phyloP scores from a whole-genome alignment of 352 stramenopile species.

The Pythium guiyangense region DNA sequence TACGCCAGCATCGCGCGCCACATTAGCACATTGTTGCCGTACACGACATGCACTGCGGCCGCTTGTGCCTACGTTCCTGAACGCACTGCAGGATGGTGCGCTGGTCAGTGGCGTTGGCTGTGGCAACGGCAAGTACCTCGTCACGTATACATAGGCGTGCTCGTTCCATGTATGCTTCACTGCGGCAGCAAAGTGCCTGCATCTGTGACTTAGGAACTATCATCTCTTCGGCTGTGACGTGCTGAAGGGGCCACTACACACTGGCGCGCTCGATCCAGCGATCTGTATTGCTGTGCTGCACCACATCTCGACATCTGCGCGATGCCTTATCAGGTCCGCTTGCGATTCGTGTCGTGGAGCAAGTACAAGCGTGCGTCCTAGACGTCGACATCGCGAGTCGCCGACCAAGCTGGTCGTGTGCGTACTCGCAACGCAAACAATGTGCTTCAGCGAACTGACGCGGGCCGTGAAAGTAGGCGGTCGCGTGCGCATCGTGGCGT shows the following conservation, averaged over 20 bases:
- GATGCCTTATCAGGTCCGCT: slow-evolving; percentile 57
- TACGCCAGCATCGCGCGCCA: slow-evolving; percentile 83
- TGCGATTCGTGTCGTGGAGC: neutral
- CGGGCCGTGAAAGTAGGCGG: slow-evolving; percentile 58
- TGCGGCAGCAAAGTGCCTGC: no score
- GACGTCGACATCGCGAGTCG: no score
- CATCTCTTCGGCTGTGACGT: slow-evolving; percentile 71
- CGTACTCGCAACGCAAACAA: no score
- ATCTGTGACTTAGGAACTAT: slow-evolving; percentile 24
- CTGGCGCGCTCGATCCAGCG: slow-evolving; percentile 61
- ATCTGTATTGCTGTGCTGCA: slow-evolving; percentile 82
- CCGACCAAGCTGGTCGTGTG: no score
- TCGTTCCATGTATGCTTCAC: no score
- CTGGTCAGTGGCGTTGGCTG: slow-evolving; percentile 77
- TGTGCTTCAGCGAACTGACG: slow-evolving; percentile 45
- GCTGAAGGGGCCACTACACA: slow-evolving; percentile 56
- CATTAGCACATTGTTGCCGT: slow-evolving; percentile 44
- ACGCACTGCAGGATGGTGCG: slow-evolving; percentile 29
- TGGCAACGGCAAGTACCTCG: slow-evolving; percentile 84
- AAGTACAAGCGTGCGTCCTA: no score
- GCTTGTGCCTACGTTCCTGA: slow-evolving; percentile 62
- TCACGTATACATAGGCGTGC: no score
- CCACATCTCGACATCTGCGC: slow-evolving; percentile 76
- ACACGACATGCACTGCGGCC: slow-evolving; percentile 82
- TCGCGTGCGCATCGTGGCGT: slow-evolving; percentile 61